Percentiles rank a stretch among this genome's conserved stretches.
Evolutionary conservation across 257 asterid genomes (phyloP).

Genomic region (Solanum ossicruentum): DNA sequence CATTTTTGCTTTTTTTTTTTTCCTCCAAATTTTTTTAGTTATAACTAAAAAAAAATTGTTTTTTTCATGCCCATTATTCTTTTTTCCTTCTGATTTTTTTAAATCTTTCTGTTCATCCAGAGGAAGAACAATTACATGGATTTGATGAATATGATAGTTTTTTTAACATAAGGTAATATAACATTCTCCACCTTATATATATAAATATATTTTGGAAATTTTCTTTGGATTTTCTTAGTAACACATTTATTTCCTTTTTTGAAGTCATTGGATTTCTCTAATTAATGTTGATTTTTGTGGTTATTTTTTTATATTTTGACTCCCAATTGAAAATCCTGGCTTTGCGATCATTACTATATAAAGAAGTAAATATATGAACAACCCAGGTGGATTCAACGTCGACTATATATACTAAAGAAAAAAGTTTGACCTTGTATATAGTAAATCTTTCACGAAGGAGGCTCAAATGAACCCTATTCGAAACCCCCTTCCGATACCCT

Average conservation of each 20-base stretch:
- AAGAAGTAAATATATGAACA: background rate
- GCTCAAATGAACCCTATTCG: background rate
- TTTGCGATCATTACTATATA: accelerated
- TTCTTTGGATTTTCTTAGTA: background rate
- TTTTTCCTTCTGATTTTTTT: background rate
- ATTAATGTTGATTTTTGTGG: background rate
- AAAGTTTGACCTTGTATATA: background rate
- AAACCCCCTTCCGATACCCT: background rate
- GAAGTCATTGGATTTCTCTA: background rate
- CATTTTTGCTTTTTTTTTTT: background rate
- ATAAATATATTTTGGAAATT: background rate
- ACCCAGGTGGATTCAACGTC: background rate
- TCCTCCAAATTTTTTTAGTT: background rate
- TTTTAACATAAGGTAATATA: background rate
- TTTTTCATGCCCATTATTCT: background rate
- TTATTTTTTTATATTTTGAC: background rate
- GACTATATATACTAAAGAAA: background rate
- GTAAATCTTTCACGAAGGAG: background rate
- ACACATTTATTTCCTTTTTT: background rate
- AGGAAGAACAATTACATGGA: background rate
- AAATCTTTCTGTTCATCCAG: background rate
- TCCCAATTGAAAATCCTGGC: background rate
- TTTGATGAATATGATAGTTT: background rate
- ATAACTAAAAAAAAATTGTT: background rate
- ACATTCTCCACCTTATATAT: background rate